Evolutionary conservation across 1,284 basidiomycete genomes (phyloP).

Genomic region (Bondarzewia mesenterica): DNA sequence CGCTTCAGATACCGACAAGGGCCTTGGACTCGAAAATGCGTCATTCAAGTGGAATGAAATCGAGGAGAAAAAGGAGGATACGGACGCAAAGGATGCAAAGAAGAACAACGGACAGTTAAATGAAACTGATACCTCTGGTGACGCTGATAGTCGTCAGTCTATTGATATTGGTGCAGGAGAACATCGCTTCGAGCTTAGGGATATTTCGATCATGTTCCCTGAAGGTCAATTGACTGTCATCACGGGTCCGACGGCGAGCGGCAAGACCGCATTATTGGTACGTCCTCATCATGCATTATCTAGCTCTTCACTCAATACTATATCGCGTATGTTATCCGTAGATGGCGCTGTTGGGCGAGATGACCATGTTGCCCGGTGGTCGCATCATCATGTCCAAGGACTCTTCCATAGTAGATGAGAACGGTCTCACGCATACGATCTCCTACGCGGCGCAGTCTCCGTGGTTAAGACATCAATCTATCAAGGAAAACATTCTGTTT

Average conservation of each 20-base stretch:
- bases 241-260: conserved; percentile 70
- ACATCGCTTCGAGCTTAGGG: conserved; percentile 53
- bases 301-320: conserved; percentile 16
- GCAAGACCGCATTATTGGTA: conserved; percentile 71
- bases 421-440: conserved; percentile 64
- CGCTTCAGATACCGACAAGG: conserved; percentile 22
- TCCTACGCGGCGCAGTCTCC: conserved; percentile 82
- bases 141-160: conserved; percentile 1
- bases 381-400: conserved; percentile 60
- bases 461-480: conserved; percentile 69
- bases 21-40: conserved; percentile 57
- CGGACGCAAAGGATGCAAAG: conserved; percentile 13
- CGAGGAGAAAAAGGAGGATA: conserved; percentile 20
- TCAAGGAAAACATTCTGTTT: conserved; percentile 69
- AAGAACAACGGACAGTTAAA: conserved; percentile 9
- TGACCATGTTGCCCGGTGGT: conserved; percentile 43
- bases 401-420: conserved; percentile 44
- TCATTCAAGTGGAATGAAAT: conserved; percentile 69
- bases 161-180: conserved; percentile 21
- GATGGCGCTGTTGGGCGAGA: conserved; percentile 62
- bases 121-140: conserved; percentile 15
- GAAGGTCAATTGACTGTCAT: conserved; percentile 57
- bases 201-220: conserved; percentile 64
- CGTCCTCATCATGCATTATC: conserved; percentile 17
- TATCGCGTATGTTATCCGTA: conserved; percentile 15